phyloP scores from a whole-genome alignment of 1,284 basidiomycete genomes.

The Kwoniella shivajii region DNA sequence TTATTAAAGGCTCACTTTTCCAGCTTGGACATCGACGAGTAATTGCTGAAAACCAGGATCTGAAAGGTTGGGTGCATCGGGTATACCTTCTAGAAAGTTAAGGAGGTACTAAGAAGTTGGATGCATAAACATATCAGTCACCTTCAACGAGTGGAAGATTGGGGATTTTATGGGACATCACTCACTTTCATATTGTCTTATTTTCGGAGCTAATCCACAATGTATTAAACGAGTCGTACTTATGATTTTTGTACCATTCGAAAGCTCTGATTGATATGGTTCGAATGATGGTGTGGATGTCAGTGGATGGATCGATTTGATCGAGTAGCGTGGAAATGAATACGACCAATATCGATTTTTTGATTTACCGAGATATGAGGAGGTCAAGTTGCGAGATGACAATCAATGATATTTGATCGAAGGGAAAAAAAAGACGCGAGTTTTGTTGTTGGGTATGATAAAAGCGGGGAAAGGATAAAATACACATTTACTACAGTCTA shows the following conservation, averaged over 20 bases:
- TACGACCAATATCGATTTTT: not conserved
- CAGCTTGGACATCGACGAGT: slow-evolving; percentile 52
- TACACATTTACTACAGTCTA: no score
- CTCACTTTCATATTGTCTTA: slow-evolving; percentile 45
- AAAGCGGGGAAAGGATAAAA: no score
- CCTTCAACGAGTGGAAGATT: not conserved
- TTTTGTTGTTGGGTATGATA: no score
- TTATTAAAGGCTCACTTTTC: slow-evolving; percentile 46
- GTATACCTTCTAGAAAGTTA: slow-evolving; percentile 52
- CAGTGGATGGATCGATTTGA: slow-evolving; percentile 43
- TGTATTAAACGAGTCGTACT: slow-evolving; percentile 4
- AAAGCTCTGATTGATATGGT: slow-evolving; percentile 26
- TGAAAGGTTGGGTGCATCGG: slow-evolving; percentile 48
- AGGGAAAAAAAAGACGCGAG: no score
- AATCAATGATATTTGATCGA: no score
- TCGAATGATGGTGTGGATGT: not conserved
- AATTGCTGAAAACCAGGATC: slow-evolving; percentile 54
- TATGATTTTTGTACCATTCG: slow-evolving; percentile 27
- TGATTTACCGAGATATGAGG: no score
- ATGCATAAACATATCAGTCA: slow-evolving; percentile 39
- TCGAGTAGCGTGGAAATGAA: slow-evolving; percentile 21
- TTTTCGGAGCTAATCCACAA: slow-evolving; percentile 8
- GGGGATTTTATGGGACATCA: slow-evolving; percentile 1
- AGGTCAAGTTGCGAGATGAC: no score
- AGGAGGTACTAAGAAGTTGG: slow-evolving; percentile 51